A percentile compares a stretch with the other conserved stretches of the same genome.
These are phyloP conservation scores for Coniochaeta ligniaria DNA, from an alignment of 2,329 filamentous ascomycete species.

Conservation along the genomic window DNA sequence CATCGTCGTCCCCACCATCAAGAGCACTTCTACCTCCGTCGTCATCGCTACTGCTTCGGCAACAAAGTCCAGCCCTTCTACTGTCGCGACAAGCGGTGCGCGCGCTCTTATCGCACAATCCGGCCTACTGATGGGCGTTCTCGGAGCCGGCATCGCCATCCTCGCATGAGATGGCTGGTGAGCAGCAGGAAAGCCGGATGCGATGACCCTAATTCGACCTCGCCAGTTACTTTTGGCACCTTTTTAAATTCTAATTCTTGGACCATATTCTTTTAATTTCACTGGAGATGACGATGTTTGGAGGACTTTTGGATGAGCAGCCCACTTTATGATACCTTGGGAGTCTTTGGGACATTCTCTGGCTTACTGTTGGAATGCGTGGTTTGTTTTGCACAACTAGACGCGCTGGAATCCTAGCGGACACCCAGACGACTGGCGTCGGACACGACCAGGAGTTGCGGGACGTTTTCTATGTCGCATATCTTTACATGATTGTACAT, in stretches of 20 bases:
- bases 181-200: neutral
- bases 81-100: slow-evolving; percentile 21
- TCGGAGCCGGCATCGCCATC: slow-evolving; percentile 31
- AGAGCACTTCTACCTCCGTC: neutral
- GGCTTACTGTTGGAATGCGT: neutral
- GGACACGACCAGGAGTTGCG: neutral
- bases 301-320: neutral
- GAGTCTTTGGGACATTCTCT: neutral
- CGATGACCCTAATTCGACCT: neutral
- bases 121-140: slow-evolving; percentile 29
- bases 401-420: neutral
- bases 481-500: neutral
- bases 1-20: slow-evolving; percentile 12
- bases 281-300: neutral
- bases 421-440: neutral
- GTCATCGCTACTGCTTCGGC: slow-evolving; percentile 15
- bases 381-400: neutral
- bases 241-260: slow-evolving; percentile 3
- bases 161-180: slow-evolving; percentile 20
- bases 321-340: slow-evolving; percentile 2
- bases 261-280: neutral
- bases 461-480: neutral
- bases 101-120: slow-evolving; percentile 28
- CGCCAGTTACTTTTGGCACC: neutral
- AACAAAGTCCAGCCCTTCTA: slow-evolving; percentile 10